Conservation (phyloP, 2,329 filamentous ascomycete genomes). For the Lasiodiplodia gonubiensis region DNA sequence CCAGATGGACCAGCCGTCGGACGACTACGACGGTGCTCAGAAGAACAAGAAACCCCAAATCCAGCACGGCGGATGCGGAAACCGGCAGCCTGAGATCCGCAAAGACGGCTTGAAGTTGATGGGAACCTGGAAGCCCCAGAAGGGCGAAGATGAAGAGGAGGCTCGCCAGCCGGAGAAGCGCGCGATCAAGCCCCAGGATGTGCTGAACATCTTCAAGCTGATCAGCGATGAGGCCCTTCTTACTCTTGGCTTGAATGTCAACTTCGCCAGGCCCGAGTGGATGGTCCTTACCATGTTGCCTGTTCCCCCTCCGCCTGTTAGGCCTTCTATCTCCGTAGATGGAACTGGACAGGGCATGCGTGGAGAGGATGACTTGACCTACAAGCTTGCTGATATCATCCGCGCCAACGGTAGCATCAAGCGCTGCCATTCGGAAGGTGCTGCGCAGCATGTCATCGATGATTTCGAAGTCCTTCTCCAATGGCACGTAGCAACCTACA, state of each 20-base stretch:
- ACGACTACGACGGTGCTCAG: conserved; percentile 57
- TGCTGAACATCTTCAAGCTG: conserved; percentile 82
- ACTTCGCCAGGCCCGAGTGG: conserved; percentile 97
- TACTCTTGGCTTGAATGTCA: conserved; percentile 88
- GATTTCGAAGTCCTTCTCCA: conserved; percentile 94
- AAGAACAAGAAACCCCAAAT: conserved; percentile 57
- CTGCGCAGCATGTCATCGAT: conserved; percentile 84
- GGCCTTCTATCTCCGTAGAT: conserved; percentile 96
- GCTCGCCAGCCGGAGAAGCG: conserved; percentile 71
- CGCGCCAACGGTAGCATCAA: conserved; percentile 95
- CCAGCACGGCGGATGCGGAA: conserved; percentile 89
- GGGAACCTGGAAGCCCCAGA: conserved; percentile 72
- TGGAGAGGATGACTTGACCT: conserved; percentile 98
- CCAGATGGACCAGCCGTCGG: conserved; percentile 56
- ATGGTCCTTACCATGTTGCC: conserved; percentile 96
- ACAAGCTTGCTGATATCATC: conserved; percentile 98
- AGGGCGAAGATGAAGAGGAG: conserved; percentile 75
- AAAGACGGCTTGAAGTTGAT: conserved; percentile 85
- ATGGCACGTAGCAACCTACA: conserved; percentile 98
- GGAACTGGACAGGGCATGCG: conserved; percentile 90
- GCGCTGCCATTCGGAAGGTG: conserved; percentile 88
- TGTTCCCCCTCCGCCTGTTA: conserved; percentile 92
- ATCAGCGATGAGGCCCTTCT: conserved; percentile 81
- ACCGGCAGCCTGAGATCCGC: conserved; percentile 84
- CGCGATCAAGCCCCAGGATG: conserved; percentile 80